phyloP scores from a whole-genome alignment of 2,329 filamentous ascomycete genomes.

The Trichophyton simii region DNA sequence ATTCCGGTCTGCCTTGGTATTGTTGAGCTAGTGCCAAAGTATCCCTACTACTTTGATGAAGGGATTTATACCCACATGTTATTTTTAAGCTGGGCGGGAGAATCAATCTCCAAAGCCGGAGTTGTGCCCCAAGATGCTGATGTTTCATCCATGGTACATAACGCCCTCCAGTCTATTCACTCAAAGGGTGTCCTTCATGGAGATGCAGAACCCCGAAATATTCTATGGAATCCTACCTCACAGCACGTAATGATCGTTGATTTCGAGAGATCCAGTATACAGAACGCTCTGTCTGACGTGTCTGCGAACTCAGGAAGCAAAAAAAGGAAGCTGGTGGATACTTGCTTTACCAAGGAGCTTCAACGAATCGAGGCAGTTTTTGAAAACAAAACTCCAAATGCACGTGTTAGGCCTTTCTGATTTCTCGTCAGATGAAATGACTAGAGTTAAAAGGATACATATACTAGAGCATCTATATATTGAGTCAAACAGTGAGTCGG shows the following conservation, averaged over 20 bases:
- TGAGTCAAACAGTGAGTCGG: no score
- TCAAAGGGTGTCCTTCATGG: background rate
- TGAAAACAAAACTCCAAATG: background rate
- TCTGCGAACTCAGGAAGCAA: background rate
- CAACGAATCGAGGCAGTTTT: background rate
- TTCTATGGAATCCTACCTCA: background rate
- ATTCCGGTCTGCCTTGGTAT: conserved; percentile 7
- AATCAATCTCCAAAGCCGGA: background rate
- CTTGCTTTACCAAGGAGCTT: background rate
- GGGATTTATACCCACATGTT: conserved; percentile 7
- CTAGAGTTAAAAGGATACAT: no score
- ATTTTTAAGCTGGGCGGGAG: conserved; percentile 6
- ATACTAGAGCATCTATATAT: no score
- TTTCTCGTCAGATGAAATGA: no score
- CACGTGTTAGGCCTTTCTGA: no score
- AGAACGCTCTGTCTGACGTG: background rate
- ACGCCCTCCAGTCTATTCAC: background rate
- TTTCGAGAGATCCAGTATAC: background rate
- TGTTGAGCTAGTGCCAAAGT: background rate
- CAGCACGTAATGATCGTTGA: background rate
- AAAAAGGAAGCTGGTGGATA: background rate
- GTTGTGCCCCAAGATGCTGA: background rate
- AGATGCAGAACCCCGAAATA: background rate
- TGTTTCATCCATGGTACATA: background rate
- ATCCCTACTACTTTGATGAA: conserved; percentile 5